Evolutionary conservation across 2,329 filamentous ascomycete genomes (phyloP).

Genomic region (Colletotrichum sp.): DNA sequence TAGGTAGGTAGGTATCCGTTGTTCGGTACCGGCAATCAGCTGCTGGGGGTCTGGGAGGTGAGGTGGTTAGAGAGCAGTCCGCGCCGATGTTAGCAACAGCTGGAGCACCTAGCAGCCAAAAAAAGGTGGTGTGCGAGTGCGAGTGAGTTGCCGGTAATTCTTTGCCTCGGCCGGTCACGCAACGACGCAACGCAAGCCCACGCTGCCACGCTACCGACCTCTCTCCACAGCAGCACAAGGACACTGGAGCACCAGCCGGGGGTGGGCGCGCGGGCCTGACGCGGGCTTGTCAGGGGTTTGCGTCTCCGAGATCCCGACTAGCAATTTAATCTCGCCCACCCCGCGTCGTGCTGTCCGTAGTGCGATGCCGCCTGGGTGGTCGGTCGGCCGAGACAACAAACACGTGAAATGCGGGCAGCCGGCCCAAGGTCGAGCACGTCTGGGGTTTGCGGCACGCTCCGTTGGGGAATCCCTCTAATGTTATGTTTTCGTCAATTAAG

Average conservation of each 20-base stretch:
- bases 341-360: slow-evolving; percentile 9
- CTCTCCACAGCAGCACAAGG: background rate
- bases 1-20: background rate
- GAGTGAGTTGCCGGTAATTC: slow-evolving; percentile 8
- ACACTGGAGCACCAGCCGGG: background rate
- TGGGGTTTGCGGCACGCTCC: background rate
- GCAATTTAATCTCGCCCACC: slow-evolving; percentile 1
- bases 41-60: background rate
- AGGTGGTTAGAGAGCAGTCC: background rate
- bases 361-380: background rate
- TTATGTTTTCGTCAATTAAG: slow-evolving; percentile 1
- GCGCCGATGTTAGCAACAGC: slow-evolving; percentile 3
- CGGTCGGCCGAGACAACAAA: slow-evolving; percentile 2
- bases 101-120: background rate
- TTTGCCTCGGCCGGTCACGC: slow-evolving; percentile 21
- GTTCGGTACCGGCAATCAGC: slow-evolving; percentile 16
- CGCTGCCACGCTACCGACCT: background rate
- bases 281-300: slow-evolving; percentile 18
- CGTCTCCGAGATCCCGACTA: slow-evolving; percentile 19
- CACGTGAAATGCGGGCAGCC: slow-evolving; percentile 17
- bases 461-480: background rate
- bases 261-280: slow-evolving; percentile 11
- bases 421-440: background rate
- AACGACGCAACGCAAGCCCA: slow-evolving; percentile 1
- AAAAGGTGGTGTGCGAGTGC: background rate